Evolutionary conservation across 371 early-diverging fungal species (phyloP).

Genomic region (Smittium culicis): DNA sequence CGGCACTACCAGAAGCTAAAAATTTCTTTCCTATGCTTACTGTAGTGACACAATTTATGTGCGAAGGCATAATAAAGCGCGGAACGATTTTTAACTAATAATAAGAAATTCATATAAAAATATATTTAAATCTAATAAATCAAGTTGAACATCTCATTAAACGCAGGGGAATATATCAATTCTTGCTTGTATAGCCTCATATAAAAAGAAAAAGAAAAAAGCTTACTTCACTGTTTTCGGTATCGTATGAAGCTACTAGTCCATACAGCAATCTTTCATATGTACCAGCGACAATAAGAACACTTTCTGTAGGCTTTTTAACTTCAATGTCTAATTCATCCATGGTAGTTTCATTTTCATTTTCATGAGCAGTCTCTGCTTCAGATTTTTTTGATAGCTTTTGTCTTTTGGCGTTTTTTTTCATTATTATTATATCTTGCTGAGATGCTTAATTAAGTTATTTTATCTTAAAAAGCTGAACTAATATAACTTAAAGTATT

Average conservation of each 20-base stretch:
- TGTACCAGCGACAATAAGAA: constrained; percentile 71
- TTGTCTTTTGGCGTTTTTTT: no score
- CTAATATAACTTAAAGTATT: no score
- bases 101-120: no score
- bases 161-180: neutral
- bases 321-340: neutral
- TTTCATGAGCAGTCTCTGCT: no score
- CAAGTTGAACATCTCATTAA: no score
- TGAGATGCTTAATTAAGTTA: no score
- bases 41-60: constrained; percentile 80
- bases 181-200: no score
- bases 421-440: no score
- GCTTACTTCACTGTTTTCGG: constrained; percentile 13
- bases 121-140: no score
- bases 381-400: no score
- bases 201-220: neutral
- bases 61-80: constrained; percentile 86
- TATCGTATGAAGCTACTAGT: constrained; percentile 49
- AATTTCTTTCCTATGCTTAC: constrained; percentile 57
- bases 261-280: constrained; percentile 94
- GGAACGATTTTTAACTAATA: constrained; percentile 38
- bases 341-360: no score
- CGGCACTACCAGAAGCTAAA: constrained; percentile 89
- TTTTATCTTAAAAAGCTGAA: no score
- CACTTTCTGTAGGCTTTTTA: neutral